A percentile compares a stretch with the other conserved stretches of the same genome.
Conservation (phyloP, 805 yeast species). For the Pichia phayaonensis region DNA sequence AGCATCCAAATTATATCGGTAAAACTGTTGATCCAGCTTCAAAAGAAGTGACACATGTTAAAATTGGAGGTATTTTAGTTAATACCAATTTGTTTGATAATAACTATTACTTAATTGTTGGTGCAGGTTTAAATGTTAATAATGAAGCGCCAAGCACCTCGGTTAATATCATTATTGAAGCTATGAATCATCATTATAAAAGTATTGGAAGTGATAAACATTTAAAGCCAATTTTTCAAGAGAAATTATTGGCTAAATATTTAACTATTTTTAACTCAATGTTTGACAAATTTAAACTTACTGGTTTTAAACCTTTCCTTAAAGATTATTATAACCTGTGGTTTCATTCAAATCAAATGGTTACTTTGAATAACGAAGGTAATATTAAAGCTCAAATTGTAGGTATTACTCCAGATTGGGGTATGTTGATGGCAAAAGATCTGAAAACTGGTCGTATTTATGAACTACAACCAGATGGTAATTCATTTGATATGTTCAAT, state of each 20-base stretch:
- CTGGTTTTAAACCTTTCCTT: constrained; percentile 66
- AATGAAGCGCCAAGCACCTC: constrained; percentile 93
- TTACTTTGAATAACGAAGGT: constrained; percentile 44
- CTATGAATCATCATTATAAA: constrained; percentile 47
- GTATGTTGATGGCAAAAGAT: constrained; percentile 73
- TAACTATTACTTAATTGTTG: constrained; percentile 63
- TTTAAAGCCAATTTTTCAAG: constrained; percentile 29
- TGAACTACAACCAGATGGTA: constrained; percentile 93
- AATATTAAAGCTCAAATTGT: constrained; percentile 50
- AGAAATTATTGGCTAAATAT: constrained; percentile 57
- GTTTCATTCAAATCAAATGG: constrained; percentile 75
- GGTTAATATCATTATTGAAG: constrained; percentile 57
- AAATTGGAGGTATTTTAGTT: constrained; percentile 78
- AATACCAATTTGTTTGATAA: constrained; percentile 63
- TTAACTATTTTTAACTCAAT: constrained; percentile 59
- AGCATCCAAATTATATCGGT: constrained; percentile 52
- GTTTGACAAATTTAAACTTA: constrained; percentile 45
- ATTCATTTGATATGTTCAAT: constrained; percentile 89
- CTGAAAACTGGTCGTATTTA: constrained; percentile 50
- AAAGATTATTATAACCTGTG: constrained; percentile 71
- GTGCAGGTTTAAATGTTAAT: constrained; percentile 79
- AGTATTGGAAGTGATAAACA: constrained; percentile 26
- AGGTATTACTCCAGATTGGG: constrained; percentile 83
- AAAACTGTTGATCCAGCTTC: constrained; percentile 17
- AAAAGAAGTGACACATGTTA: constrained; percentile 58